phyloP scores from a whole-genome alignment of 2,329 filamentous ascomycete species.

The Simplicillium sp. region DNA sequence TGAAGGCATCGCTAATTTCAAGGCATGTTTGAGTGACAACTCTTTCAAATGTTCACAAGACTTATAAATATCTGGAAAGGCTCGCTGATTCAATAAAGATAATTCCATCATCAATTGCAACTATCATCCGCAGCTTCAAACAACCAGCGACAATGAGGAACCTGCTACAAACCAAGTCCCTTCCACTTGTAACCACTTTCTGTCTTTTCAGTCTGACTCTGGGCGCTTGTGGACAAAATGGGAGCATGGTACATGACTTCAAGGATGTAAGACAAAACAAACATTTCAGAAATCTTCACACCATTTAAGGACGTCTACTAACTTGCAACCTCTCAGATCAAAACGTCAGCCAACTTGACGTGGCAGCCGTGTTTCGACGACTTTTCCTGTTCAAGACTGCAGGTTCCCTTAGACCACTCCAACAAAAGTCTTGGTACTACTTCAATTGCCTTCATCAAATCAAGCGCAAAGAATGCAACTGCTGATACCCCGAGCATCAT shows the following conservation, averaged over 20 bases:
- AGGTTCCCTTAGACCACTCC: conserved; percentile 20
- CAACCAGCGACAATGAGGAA: background rate
- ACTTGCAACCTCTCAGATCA: conserved; percentile 14
- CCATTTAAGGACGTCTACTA: background rate
- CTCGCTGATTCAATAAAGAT: background rate
- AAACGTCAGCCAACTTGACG: conserved; percentile 18
- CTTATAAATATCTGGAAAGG: background rate
- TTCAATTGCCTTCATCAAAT: conserved; percentile 18
- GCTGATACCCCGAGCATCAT: conserved; percentile 16
- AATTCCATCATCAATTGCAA: background rate
- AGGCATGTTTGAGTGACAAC: no score
- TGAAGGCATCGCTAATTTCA: no score
- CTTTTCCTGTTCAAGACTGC: conserved; percentile 17
- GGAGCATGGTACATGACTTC: no score
- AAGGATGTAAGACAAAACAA: no score
- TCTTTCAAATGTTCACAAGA: no score
- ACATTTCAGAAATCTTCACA: background rate
- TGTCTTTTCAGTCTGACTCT: background rate
- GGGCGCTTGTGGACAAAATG: no score
- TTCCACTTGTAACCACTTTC: background rate
- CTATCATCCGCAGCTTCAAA: background rate
- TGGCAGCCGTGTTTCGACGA: conserved; percentile 21
- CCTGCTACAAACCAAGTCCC: background rate
- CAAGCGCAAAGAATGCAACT: conserved; percentile 19
- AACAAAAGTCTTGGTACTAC: conserved; percentile 16